Evolutionary conservation across 108 stramenopile species (phyloP), one percentile per base, ranked within the genome.

Genomic region (Cyclotella baltica): DNA sequence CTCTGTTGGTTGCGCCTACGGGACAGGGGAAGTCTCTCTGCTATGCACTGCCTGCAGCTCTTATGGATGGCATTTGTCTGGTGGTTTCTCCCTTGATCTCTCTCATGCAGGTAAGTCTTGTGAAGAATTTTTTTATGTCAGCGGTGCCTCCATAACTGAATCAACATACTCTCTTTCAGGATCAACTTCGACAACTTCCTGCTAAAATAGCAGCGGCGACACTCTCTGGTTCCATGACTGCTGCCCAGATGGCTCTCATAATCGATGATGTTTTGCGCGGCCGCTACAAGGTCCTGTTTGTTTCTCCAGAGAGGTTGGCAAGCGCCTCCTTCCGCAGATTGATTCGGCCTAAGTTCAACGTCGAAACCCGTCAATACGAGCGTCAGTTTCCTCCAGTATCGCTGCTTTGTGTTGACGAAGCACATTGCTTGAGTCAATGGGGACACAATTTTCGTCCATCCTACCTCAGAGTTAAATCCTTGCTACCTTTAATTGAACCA

Each of bases 371-470:
- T 3, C 67, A 77, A 51, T 72, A 73, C 18, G 88, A 86, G 52
- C 62, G 94, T 50, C 84, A 69, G 11, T 92, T 97, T 71, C 96
- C 96, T 37, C 73, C 80, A 34, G 92, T 97, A 9, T 94, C 98
- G 6, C 84, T 98, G 1, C 85, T 99, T 27, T 97, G 94, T 62
- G 88, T 99, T 38, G 99, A 99, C 72, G 99, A 99, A 86, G 51
- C 85, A 86, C 96, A 95, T 73, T 91, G 85, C 48, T 74, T 88
- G 36, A 89, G 90, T 56, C 90, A 98, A 70, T 99, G 99, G 99
- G 94, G 94, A 11, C 98, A 99, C 78, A 98, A 99, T 86, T 99
- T 99, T 78, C 85, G 99, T 15, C 98, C 98, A 30, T 93, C 91
- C 19, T 98, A 93, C 62, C 77, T 97, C 52, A 85, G 95, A 48